Base-by-base conservation (phyloP, 1,284 basidiomycete genomes). In the Cryptococcus floricola region DNA sequence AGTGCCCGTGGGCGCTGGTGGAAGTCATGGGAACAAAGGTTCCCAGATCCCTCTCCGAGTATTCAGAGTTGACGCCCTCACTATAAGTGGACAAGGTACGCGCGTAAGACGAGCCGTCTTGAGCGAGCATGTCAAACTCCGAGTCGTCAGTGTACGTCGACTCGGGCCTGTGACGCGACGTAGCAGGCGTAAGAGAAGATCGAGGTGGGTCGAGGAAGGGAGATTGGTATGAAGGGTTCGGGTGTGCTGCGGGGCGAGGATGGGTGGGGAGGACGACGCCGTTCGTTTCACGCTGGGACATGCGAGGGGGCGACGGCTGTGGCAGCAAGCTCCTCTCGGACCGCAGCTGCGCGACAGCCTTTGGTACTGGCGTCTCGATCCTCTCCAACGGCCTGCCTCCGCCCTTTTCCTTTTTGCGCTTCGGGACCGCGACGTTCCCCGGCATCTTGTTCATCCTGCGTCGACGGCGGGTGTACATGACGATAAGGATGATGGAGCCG, bases 61-160 rank as follows among this genome's bases (percentile, higher is more conserved):
- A 60, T 31, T 60, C 59, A 7, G 59, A 60, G 37, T 60, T 57
- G 14, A 56, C 51, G 27, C 51, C 52, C 43, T 60, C 56, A 39
- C 56, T 57, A 39, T 57, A 60, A 16, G 67, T 70, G 18, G 64
- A 66, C 19, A 69, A 46, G 4, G 70, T 72, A n/a, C 68, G 58
- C 4, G 67, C 66, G 34, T 68, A 63, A 3, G 58, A 63, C 4
- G 59, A 62, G 16, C 70, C 70, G 53, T 68, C 67, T 28, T 61
- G 55, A 0, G 65, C 65, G 19, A 68, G 50, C 64, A 68, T 64
- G 54, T 72, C 70, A 34, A 65, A 63, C 48, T 72, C 70, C 23
- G 66, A 64, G 48, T 68, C 60, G 54, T 70, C 67, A 4, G 66
- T 66, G 62, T 68, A 72, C 2, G 54, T 39, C 34, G 62, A 60